These are phyloP conservation scores for Blastobotrys apis DNA, from an alignment of 1,139 yeast genomes.

Conservation along the genomic window DNA sequence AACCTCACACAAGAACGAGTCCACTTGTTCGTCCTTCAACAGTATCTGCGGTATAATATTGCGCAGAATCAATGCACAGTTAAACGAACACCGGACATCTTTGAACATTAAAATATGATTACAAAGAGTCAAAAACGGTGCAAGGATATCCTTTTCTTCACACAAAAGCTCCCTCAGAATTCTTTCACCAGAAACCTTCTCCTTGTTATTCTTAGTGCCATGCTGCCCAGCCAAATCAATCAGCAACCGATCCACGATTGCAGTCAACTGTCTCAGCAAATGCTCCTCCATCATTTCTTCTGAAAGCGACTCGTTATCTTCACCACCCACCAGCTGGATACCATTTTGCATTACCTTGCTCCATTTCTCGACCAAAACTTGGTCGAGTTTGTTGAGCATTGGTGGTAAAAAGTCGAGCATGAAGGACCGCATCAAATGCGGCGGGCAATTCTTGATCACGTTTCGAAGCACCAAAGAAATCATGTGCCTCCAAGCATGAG, in stretches of 20 bases:
- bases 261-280: conserved; percentile 84
- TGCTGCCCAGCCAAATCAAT: conserved; percentile 84
- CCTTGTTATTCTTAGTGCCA: conserved; percentile 21
- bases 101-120: conserved; percentile 75
- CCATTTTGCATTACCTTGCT: conserved; percentile 64
- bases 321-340: conserved; percentile 55
- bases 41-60: conserved; percentile 65
- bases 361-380: conserved; percentile 70
- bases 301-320: conserved; percentile 76
- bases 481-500: conserved; percentile 97
- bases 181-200: conserved; percentile 17
- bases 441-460: conserved; percentile 84
- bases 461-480: conserved; percentile 83
- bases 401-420: conserved; percentile 75
- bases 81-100: conserved; percentile 89
- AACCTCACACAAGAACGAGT: conserved; percentile 59
- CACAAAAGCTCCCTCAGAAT: conserved; percentile 39
- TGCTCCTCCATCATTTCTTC: conserved; percentile 99
- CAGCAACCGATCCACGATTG: conserved; percentile 82
- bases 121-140: conserved; percentile 71
- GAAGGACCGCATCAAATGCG: conserved; percentile 58
- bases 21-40: conserved; percentile 70
- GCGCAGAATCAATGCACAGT: conserved; percentile 75
- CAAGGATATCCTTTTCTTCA: conserved; percentile 62
- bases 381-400: conserved; percentile 67